Evolutionary conservation across 164 flowering plant genomes (phyloP).

Genomic region (Brasenia schreberi): DNA sequence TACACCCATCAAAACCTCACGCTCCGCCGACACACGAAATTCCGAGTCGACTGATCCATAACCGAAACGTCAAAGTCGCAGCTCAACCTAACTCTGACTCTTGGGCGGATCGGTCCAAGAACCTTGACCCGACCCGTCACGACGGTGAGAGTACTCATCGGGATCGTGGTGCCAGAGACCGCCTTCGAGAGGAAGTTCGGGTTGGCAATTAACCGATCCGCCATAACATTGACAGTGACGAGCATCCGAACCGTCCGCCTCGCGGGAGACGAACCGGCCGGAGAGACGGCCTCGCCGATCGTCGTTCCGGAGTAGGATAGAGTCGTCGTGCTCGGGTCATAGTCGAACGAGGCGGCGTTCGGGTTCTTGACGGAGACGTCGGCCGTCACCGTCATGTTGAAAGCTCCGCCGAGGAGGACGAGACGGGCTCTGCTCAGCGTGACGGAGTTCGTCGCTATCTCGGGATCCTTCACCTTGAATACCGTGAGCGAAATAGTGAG

Average conservation of each 20-base stretch:
- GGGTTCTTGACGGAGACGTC: conserved; percentile 30
- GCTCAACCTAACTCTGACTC: conserved; percentile 43
- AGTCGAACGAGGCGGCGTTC: conserved; percentile 31
- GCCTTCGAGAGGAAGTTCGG: conserved; percentile 22
- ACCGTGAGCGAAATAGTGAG: conserved; percentile 33
- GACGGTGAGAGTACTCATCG: conserved; percentile 28
- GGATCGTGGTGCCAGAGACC: conserved; percentile 16
- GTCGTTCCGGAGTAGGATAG: conserved; percentile 15
- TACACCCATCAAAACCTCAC: conserved; percentile 12
- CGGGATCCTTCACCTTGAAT: conserved; percentile 28
- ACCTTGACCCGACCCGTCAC: conserved; percentile 47
- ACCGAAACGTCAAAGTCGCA: conserved; percentile 33
- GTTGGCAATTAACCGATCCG: conserved; percentile 14
- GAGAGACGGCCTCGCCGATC: conserved; percentile 25
- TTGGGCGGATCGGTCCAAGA: conserved; percentile 21
- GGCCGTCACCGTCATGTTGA: conserved; percentile 13
- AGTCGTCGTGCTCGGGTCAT: conserved; percentile 14
- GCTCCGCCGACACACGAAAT: conserved; percentile 34
- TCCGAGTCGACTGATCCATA: conserved; percentile 20
- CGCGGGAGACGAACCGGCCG: conserved; percentile 27
- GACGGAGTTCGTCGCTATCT: conserved; percentile 13
- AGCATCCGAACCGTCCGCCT: conserved; percentile 23
- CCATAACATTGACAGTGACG: conserved; percentile 33
- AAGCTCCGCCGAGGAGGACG: neutral
- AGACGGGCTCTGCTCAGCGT: neutral